Percentiles rank a stretch among this genome's conserved stretches.
Evolutionary conservation across 805 yeast genomes (phyloP).

Genomic region (Candida vartiovaarae): DNA sequence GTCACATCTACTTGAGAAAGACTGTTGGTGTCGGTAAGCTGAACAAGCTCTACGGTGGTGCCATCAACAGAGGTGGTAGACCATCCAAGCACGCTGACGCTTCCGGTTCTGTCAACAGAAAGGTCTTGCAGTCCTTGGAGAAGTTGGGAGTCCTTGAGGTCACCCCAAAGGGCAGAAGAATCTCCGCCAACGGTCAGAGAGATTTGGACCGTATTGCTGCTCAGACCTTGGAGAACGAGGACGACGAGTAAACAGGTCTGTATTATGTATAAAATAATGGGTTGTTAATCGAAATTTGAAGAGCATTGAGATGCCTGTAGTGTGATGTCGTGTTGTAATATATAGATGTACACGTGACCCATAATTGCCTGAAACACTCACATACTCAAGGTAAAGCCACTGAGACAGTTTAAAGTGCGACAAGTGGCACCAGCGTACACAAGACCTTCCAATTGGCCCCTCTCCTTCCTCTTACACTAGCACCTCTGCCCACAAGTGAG

Average conservation of each 20-base stretch:
- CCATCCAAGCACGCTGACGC: slow-evolving; percentile 99
- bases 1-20: slow-evolving; percentile 99
- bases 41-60: slow-evolving; percentile 99
- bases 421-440: too few relatives aligned
- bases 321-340: neutral
- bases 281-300: slow-evolving; percentile 2
- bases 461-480: too few relatives aligned
- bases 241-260: slow-evolving; percentile 34
- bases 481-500: too few relatives aligned
- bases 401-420: too few relatives aligned
- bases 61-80: slow-evolving; percentile 97
- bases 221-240: slow-evolving; percentile 93
- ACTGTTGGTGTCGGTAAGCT: slow-evolving; percentile 98
- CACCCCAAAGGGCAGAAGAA: slow-evolving; percentile 97
- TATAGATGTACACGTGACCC: neutral
- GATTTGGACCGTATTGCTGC: slow-evolving; percentile 99
- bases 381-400: too few relatives aligned
- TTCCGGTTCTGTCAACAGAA: slow-evolving; percentile 99
- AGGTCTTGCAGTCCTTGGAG: slow-evolving; percentile 95
- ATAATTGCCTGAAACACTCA: too few relatives aligned
- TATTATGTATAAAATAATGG: slow-evolving; percentile 4
- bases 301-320: neutral
- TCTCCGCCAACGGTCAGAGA: slow-evolving; percentile 99
- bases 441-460: too few relatives aligned
- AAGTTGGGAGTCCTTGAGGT: slow-evolving; percentile 96